A percentile compares a stretch with the other conserved stretches of the same genome.
phyloP scores from a whole-genome alignment of 208 protist genomes.

The Acanthamoeba polyphaga region DNA sequence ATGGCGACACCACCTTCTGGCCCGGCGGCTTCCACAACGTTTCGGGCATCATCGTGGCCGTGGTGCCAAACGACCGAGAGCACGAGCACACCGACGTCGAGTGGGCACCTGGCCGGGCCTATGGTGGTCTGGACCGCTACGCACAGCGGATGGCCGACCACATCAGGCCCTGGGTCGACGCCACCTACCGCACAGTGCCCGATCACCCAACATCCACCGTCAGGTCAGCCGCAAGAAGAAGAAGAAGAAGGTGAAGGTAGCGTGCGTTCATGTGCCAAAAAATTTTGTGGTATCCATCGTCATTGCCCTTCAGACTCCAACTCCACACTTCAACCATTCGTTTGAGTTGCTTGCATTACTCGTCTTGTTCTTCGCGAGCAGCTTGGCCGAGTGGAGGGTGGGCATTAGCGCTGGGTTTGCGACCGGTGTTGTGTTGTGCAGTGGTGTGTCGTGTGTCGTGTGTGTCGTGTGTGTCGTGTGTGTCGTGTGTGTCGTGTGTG shows the following conservation, averaged over 20 bases:
- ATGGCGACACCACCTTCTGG: slow-evolving; percentile 3
- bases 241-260: no score
- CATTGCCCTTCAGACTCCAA: no score
- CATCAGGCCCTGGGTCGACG: slow-evolving; percentile 16
- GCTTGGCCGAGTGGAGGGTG: neutral
- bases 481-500: no score
- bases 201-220: no score
- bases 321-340: no score
- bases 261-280: no score
- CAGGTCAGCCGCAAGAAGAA: no score
- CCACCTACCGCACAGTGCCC: neutral
- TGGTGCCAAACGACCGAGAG: slow-evolving; percentile 4
- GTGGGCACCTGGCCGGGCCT: neutral
- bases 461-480: no score
- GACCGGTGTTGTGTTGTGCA: neutral
- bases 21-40: neutral
- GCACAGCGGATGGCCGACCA: neutral
- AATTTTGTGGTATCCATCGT: no score
- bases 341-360: no score
- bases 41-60: slow-evolving; percentile 29
- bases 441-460: no score
- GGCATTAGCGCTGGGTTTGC: no score
- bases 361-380: neutral
- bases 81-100: slow-evolving; percentile 14
- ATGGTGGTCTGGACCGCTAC: neutral